Percentiles rank a stretch among this genome's conserved stretches.
Conservation (phyloP, 148 eudicot species). For the Amaranthus hypochondriacus region DNA sequence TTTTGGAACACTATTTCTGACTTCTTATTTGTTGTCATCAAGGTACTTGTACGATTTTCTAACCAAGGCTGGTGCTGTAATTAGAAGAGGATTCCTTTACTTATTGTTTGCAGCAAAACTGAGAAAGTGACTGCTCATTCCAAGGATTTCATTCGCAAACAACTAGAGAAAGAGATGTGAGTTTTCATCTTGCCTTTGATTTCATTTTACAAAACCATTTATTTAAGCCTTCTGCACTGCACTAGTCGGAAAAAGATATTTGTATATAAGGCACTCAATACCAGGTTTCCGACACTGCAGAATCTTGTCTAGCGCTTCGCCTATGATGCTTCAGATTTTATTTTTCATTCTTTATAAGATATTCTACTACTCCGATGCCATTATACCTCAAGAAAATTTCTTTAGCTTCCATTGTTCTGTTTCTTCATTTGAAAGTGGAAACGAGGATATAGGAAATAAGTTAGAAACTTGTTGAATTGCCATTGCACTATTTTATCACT, state of each 20-base stretch:
- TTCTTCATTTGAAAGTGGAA: neutral
- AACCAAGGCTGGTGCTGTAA: slow-evolving; percentile 71
- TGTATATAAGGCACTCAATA: too few species aligned
- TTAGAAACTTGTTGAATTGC: neutral
- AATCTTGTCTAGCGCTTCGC: neutral
- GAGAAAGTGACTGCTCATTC: slow-evolving; percentile 95
- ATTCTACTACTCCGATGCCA: too few species aligned
- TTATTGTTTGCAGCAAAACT: slow-evolving; percentile 79
- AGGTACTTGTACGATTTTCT: slow-evolving; percentile 86
- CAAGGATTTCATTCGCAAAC: slow-evolving; percentile 86
- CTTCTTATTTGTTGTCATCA: slow-evolving; percentile 2
- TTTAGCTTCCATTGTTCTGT: neutral
- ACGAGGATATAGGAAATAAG: too few species aligned
- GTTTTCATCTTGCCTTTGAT: slow-evolving; percentile 11
- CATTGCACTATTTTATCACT: neutral
- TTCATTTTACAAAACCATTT: neutral
- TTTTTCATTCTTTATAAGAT: neutral
- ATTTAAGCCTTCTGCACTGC: too few species aligned
- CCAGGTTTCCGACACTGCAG: neutral
- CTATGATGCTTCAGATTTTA: too few species aligned
- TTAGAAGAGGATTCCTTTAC: slow-evolving; percentile 64
- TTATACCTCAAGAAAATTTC: neutral
- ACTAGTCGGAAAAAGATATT: neutral
- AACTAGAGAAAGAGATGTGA: slow-evolving; percentile 94
- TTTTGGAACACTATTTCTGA: neutral